These are phyloP conservation scores for Eucalyptus camaldulensis DNA, from an alignment of 345 rosid species.

Conservation along the genomic window DNA sequence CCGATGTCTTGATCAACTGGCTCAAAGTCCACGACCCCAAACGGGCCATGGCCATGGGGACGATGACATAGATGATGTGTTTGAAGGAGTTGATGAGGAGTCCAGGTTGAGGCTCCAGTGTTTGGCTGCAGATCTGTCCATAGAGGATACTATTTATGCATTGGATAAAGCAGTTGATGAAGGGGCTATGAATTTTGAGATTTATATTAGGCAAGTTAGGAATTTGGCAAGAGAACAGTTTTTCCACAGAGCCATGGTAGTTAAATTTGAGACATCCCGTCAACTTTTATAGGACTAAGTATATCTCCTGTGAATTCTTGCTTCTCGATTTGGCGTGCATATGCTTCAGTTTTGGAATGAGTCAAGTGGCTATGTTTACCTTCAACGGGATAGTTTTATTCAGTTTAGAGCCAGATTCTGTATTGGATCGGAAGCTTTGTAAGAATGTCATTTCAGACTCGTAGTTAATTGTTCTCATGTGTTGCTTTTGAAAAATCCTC, in stretches of 20 bases:
- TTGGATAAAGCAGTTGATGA: slow-evolving; percentile 38
- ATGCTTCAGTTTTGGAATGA: neutral
- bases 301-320: neutral
- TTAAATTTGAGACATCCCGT: neutral
- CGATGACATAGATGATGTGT: slow-evolving; percentile 2
- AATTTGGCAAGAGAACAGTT: slow-evolving; percentile 65
- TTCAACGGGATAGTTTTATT: neutral
- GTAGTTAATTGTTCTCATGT: neutral
- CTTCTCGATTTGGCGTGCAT: neutral
- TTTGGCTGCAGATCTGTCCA: slow-evolving; percentile 30
- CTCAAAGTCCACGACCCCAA: slow-evolving; percentile 9
- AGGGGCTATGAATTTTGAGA: slow-evolving; percentile 21
- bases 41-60: neutral
- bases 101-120: slow-evolving; percentile 9
- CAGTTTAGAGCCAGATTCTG: neutral
- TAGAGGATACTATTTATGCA: slow-evolving; percentile 42
- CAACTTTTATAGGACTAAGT: neutral
- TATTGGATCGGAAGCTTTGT: neutral
- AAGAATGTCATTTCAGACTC: neutral
- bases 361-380: neutral
- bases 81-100: slow-evolving; percentile 14
- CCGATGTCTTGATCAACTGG: slow-evolving; percentile 29
- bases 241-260: neutral
- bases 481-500: neutral
- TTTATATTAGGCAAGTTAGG: slow-evolving; percentile 49